These are phyloP conservation scores for Cladosporium oxysporum DNA, from an alignment of 2,329 filamentous ascomycete genomes.

Conservation along the genomic window DNA sequence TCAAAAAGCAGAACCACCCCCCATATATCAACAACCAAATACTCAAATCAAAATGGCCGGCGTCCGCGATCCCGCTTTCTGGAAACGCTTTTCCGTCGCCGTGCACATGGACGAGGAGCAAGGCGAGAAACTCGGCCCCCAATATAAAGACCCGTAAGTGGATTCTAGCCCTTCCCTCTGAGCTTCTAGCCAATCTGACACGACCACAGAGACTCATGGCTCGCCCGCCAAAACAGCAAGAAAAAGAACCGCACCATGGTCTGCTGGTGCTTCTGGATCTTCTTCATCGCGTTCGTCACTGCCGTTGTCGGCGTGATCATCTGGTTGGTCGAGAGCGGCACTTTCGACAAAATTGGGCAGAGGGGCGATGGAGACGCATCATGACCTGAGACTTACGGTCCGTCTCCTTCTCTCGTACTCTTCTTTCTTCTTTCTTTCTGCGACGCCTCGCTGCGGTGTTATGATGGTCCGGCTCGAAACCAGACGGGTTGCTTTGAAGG, in stretches of 20 bases:
- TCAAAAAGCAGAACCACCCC: neutral
- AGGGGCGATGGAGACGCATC: neutral
- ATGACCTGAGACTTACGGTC: neutral
- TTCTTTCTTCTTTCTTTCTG: neutral
- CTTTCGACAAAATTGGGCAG: constrained; percentile 12
- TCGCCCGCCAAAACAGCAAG: constrained; percentile 53
- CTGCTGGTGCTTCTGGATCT: constrained; percentile 51
- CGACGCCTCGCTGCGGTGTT: neutral
- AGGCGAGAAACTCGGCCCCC: constrained; percentile 15
- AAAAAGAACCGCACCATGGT: constrained; percentile 49
- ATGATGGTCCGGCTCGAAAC: neutral
- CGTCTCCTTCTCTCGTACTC: neutral
- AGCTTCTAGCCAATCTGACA: neutral
- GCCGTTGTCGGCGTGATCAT: constrained; percentile 50
- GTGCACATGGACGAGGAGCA: constrained; percentile 57
- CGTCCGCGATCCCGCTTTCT: constrained; percentile 60
- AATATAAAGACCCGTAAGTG: constrained; percentile 13
- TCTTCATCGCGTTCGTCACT: constrained; percentile 47
- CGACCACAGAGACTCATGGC: constrained; percentile 53
- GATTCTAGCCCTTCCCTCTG: neutral
- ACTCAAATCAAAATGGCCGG: constrained; percentile 44
- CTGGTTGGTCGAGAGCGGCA: constrained; percentile 41
- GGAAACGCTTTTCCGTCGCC: constrained; percentile 60
- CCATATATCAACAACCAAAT: neutral
- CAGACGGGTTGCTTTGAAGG: neutral